A percentile compares a stretch with the other conserved stretches of the same genome.
phyloP scores from a whole-genome alignment of 2,329 filamentous ascomycete species.

The Lecanosticta acicola region DNA sequence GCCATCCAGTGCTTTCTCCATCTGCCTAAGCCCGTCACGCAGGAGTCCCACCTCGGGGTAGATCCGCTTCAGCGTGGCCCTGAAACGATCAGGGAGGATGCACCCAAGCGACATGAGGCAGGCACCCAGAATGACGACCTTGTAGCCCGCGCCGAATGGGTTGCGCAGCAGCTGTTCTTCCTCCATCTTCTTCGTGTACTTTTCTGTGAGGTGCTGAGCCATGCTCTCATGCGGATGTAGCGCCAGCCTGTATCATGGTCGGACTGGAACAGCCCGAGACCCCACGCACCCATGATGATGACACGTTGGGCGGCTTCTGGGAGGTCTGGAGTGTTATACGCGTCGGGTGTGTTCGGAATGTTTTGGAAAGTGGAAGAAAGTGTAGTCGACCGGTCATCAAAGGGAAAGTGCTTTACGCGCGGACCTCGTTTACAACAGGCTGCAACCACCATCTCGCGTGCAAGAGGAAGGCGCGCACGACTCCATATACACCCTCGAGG shows the following conservation, averaged over 20 bases:
- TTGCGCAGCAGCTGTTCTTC: neutral
- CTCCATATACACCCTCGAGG: too few relatives aligned
- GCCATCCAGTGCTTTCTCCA: constrained; percentile 7
- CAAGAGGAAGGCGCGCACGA: too few relatives aligned
- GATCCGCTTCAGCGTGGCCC: constrained; percentile 1
- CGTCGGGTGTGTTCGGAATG: too few relatives aligned
- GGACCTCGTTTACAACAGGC: too few relatives aligned
- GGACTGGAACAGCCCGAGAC: constrained; percentile 15
- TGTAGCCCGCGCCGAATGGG: constrained; percentile 2
- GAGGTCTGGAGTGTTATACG: too few relatives aligned
- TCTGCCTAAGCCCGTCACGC: constrained; percentile 5
- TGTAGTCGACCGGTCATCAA: too few relatives aligned
- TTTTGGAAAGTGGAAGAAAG: too few relatives aligned
- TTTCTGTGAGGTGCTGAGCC: neutral
- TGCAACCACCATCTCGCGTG: too few relatives aligned
- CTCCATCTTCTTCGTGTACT: constrained; percentile 1
- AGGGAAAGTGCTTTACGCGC: too few relatives aligned
- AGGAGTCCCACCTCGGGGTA: constrained; percentile 7
- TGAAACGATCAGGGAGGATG: constrained; percentile 4
- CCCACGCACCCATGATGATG: constrained; percentile 13
- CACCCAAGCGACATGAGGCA: constrained; percentile 10
- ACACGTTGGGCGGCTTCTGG: too few relatives aligned
- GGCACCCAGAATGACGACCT: constrained; percentile 9
- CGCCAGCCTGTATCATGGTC: too few relatives aligned
- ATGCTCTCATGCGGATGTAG: too few relatives aligned